Base-by-base conservation (phyloP, 108 stramenopile genomes). In the Fistulifera pelliculosa region DNA sequence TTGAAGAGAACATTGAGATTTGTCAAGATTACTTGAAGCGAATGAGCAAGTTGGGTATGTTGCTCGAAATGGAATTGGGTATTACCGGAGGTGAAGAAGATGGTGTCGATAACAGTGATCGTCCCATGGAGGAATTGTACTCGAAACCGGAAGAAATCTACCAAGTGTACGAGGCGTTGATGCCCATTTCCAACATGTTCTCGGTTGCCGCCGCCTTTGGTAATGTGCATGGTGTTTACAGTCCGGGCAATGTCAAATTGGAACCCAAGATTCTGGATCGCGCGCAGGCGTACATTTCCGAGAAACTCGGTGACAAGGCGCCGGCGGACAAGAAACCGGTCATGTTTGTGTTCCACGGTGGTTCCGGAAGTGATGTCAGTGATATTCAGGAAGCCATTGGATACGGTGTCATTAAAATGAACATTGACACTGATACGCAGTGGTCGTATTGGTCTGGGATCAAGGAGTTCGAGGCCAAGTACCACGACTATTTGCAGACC, bases 381-480 rank as follows among this genome's bases (percentile, higher is more conserved):
- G 96, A 97, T 44, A 97, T 97, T 74, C 61, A 76, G 63, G 80
- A 81, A 42, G 93, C 96, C 56, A 80, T 90, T 57, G 79, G 83
- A 40, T 85, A 82, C 47, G 96, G 96, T 47, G 92, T 94, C 51
- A 85, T 97, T 71, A 97, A 97, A 86, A 97, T 97, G 96, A 97
- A 97, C 80, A 94, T 97, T 74, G 96, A 97, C 73, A 97, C 96
- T 43, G 96, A 97, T 63, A 95, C 93, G 49, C 96, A 97, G 80
- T 97, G 96, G 96, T 80, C 79, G 11, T 94, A 71, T 85, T 94
- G 93, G 93, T 88, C 90, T 47, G 94, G 94, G 60, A 61, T 94
- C 49, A 83, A 87, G 47, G 76, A 54, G 8, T 94, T 87, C 60
- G 93, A 94, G 68, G 81, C 80, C 59, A 80, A 86, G 74, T 71